These are phyloP conservation scores for Heritiera littoralis DNA, from an alignment of 345 rosid species.

Conservation along the genomic window DNA sequence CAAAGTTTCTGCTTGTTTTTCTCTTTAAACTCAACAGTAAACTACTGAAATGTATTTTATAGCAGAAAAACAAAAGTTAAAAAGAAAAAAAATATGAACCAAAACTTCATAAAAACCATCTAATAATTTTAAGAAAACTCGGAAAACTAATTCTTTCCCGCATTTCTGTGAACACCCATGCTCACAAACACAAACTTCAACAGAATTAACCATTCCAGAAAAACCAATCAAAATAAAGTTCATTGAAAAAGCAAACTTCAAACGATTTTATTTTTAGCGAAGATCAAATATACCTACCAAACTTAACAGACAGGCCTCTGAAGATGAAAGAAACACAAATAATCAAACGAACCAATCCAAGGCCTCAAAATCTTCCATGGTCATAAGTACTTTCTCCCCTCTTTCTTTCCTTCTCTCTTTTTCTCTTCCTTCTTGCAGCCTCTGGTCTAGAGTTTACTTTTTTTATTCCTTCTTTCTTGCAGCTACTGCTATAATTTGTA, in stretches of 20 bases:
- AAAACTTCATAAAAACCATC: background rate
- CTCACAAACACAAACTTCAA: background rate
- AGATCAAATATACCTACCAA: constrained; percentile 37
- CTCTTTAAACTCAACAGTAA: background rate
- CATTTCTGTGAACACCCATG: constrained; percentile 19
- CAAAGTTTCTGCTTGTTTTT: background rate
- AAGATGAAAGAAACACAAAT: constrained; percentile 23
- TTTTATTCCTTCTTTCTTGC: background rate
- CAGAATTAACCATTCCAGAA: background rate
- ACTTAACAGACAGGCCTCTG: constrained; percentile 26
- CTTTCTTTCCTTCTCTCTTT: constrained; percentile 6
- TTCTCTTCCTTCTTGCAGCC: background rate
- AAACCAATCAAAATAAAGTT: background rate
- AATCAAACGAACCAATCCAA: constrained; percentile 34
- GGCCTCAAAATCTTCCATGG: constrained; percentile 30
- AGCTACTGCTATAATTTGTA: constrained; percentile 7
- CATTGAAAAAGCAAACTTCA: background rate
- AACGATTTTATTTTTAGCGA: background rate
- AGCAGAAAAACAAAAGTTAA: background rate
- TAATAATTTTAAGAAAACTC: background rate
- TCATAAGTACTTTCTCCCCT: constrained; percentile 23
- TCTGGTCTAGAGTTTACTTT: background rate
- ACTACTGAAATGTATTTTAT: background rate
- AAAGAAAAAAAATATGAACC: background rate
- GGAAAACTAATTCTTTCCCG: background rate